Percentiles rank a stretch among this genome's conserved stretches.
Conservation (phyloP, 1,284 basidiomycete species). For the Anthracocystis walkeri region DNA sequence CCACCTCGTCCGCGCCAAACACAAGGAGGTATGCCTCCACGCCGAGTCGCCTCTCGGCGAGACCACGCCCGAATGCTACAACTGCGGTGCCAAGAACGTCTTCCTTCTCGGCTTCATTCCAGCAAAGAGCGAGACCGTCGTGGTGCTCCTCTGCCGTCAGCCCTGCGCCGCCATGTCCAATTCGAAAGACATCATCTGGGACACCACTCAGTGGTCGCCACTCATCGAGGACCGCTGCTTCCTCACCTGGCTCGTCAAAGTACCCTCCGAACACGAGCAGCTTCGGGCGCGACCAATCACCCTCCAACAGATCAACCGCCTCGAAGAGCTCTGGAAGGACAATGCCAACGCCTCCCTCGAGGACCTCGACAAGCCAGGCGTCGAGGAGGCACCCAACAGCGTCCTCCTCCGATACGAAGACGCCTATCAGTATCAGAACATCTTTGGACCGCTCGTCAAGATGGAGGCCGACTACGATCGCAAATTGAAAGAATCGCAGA, state of each 20-base stretch:
- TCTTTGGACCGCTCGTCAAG: constrained; percentile 97
- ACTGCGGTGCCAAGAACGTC: constrained; percentile 99
- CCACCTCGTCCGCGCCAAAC: constrained; percentile 97
- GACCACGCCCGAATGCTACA: constrained; percentile 94
- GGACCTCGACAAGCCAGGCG: constrained; percentile 90
- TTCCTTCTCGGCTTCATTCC: constrained; percentile 99
- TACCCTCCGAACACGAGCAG: constrained; percentile 94
- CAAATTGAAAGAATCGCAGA: constrained; percentile 95
- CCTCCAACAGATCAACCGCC: constrained; percentile 93
- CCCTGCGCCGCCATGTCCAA: constrained; percentile 89
- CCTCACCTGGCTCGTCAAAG: constrained; percentile 97
- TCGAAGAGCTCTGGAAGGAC: constrained; percentile 98
- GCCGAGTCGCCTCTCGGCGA: constrained; percentile 94
- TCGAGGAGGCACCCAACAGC: constrained; percentile 81
- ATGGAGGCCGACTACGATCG: constrained; percentile 99
- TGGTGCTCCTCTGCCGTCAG: constrained; percentile 98
- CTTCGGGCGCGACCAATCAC: constrained; percentile 94
- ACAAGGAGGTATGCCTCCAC: constrained; percentile 97
- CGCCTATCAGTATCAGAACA: constrained; percentile 99
- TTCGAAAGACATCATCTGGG: constrained; percentile 98
- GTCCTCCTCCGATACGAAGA: constrained; percentile 91
- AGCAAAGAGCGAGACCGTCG: constrained; percentile 98
- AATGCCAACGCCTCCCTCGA: constrained; percentile 93
- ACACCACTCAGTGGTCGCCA: constrained; percentile 95
- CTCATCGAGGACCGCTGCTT: constrained; percentile 98